Evolutionary conservation across 257 asterid genomes (phyloP), one percentile per base, ranked within the genome.

Genomic region (Rubia yunnanensis): DNA sequence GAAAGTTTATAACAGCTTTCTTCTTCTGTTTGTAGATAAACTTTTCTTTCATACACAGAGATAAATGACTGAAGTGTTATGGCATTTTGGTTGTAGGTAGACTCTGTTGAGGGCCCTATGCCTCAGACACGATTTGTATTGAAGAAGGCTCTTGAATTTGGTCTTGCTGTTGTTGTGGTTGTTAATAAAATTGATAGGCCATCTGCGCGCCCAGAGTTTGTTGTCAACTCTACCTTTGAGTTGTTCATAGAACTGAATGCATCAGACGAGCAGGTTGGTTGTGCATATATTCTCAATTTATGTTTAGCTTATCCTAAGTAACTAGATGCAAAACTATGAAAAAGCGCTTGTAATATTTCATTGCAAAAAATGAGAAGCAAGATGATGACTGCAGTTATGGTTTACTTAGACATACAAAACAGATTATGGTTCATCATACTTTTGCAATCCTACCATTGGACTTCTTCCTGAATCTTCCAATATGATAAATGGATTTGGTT

Each of bases 61-160:
- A 41, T 64, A 24, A 64, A 41, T 54, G 67, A 60, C 74, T 84
- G 70, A 75, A 35, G 32, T 58, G 46, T 60, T 61, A 20, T 67
- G 60, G 5, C 68, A 58, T 53, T 49, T 66, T 11, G 56, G 68
- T 76, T 82, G 81, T 77, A 94, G 99, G 97, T 94, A 18, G 99
- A 94, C 79, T 94, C 97, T 69, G 99, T 90, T 49, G 99, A 94
- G 81, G 99, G 99, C 75, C 99, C 99, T 65, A 94, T 94, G 99
- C 99, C 99, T 3, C 99, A 94, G 70, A 94, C 99, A 52, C 83
- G 97, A 86, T 94, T 94, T 71, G 99, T 94, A 68, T 71, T 94
- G 81, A 94, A 94, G 95, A 94, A 94, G 80, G 99, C 99, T 70
- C 95, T 94, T 78, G 99, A 88, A 75, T 94, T 94, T 76, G 99